Conservation (phyloP, 164 flowering plant genomes). For the Macadamia tetraphylla region DNA sequence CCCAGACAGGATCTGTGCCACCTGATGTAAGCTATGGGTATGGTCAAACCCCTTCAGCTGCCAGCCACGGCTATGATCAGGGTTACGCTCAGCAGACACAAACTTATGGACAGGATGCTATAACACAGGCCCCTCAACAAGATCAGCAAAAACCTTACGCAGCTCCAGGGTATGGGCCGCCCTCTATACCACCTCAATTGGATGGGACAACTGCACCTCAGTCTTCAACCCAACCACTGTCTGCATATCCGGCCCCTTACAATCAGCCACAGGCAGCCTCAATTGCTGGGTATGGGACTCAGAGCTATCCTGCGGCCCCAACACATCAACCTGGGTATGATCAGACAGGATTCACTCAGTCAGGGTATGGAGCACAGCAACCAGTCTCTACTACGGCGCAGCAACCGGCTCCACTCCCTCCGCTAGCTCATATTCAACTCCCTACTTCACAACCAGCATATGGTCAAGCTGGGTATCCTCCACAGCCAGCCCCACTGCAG, state of each 20-base stretch:
- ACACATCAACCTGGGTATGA: slow-evolving; percentile 19
- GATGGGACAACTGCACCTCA: slow-evolving; percentile 15
- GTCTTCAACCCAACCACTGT: slow-evolving; percentile 5
- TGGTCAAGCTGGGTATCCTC: slow-evolving; percentile 26
- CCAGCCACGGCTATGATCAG: slow-evolving; percentile 25
- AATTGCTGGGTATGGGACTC: slow-evolving; percentile 14
- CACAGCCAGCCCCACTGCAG: slow-evolving; percentile 15
- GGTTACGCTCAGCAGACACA: slow-evolving; percentile 33
- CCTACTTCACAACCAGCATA: slow-evolving; percentile 18
- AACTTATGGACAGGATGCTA: slow-evolving; percentile 23
- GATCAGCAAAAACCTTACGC: slow-evolving; percentile 27
- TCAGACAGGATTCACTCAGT: slow-evolving; percentile 13
- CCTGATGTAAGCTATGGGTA: slow-evolving; percentile 25
- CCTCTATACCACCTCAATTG: slow-evolving; percentile 19
- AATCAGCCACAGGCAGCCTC: slow-evolving; percentile 16
- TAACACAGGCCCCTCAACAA: slow-evolving; percentile 18
- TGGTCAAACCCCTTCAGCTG: slow-evolving; percentile 20
- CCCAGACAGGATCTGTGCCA: slow-evolving; percentile 25
- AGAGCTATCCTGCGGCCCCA: slow-evolving; percentile 10
- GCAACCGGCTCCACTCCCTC: slow-evolving; percentile 3
- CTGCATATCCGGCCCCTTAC: slow-evolving; percentile 25
- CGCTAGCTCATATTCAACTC: slow-evolving; percentile 10
- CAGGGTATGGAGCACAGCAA: slow-evolving; percentile 17
- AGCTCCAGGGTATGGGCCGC: slow-evolving; percentile 23
- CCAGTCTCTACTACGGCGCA: not conserved